phyloP scores from a whole-genome alignment of 768 basidiomycete genomes.

The Lactifluus piperatus region DNA sequence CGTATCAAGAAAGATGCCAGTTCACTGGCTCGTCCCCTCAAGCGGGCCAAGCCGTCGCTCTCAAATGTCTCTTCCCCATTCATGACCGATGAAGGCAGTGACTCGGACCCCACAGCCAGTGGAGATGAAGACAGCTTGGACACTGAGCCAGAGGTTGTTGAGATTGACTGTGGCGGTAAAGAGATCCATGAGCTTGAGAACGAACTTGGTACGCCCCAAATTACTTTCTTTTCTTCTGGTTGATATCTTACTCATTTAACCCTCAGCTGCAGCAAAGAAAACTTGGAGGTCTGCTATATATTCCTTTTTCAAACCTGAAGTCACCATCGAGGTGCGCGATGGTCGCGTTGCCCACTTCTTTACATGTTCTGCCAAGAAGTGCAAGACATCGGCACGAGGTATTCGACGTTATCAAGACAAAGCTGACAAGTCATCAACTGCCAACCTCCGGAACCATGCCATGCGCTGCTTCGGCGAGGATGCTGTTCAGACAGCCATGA shows the following conservation, averaged over 20 bases:
- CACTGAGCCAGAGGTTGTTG: too few relatives aligned
- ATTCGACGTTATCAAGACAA: not conserved
- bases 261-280: not conserved
- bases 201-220: too few relatives aligned
- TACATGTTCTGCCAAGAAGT: not conserved
- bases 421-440: not conserved
- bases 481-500: not conserved
- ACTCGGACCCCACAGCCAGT: too few relatives aligned
- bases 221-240: too few relatives aligned
- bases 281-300: not conserved
- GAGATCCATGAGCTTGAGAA: too few relatives aligned
- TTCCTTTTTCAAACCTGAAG: not conserved
- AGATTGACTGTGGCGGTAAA: too few relatives aligned
- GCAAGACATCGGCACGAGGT: not conserved
- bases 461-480: not conserved
- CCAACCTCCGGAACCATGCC: not conserved
- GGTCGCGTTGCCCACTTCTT: not conserved
- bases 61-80: too few relatives aligned
- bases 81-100: too few relatives aligned
- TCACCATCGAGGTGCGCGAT: not conserved
- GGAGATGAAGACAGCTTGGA: too few relatives aligned
- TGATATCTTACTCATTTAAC: not conserved
- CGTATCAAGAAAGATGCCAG: too few relatives aligned
- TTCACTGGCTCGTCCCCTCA: too few relatives aligned
- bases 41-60: too few relatives aligned